phyloP scores from a whole-genome alignment of 2,329 filamentous ascomycete genomes.

The Diaporthe helianthi region DNA sequence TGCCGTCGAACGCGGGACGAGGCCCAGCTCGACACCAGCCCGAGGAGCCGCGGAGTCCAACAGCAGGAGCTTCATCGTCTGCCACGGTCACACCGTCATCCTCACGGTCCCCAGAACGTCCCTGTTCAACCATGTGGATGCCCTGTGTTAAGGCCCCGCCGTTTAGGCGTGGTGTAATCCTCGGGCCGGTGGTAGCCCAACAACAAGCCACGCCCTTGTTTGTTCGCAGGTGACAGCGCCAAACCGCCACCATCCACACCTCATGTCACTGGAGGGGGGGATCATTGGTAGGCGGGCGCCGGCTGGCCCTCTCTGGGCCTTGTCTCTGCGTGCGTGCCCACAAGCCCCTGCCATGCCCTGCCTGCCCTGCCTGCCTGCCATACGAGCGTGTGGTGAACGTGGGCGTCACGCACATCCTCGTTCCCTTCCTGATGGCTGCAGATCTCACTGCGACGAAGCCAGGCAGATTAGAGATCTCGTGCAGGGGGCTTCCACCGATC shows the following conservation, averaged over 20 bases:
- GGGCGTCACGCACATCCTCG: constrained; percentile 20
- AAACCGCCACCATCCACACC: constrained; percentile 10
- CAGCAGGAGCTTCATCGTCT: neutral
- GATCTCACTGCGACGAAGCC: neutral
- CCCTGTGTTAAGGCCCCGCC: neutral
- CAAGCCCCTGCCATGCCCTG: neutral
- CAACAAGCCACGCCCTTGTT: constrained; percentile 10
- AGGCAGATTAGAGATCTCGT: constrained; percentile 20
- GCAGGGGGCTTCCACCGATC: constrained; percentile 19
- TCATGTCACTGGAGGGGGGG: constrained; percentile 11
- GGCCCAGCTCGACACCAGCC: neutral
- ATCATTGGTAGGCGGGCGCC: neutral
- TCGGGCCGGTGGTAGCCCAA: constrained; percentile 8
- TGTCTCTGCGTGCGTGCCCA: neutral
- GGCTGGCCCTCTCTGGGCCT: neutral
- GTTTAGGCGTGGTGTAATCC: neutral
- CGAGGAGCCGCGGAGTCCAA: neutral
- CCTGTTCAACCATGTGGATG: neutral
- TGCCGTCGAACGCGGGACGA: neutral
- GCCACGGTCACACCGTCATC: neutral
- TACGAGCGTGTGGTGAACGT: constrained; percentile 16
- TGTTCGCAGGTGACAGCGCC: constrained; percentile 14
- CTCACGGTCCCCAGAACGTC: neutral
- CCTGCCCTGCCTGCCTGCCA: neutral
- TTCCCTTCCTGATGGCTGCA: constrained; percentile 14